Base-by-base conservation (phyloP, 352 stramenopile species). In the Phytophthora parvispora region DNA sequence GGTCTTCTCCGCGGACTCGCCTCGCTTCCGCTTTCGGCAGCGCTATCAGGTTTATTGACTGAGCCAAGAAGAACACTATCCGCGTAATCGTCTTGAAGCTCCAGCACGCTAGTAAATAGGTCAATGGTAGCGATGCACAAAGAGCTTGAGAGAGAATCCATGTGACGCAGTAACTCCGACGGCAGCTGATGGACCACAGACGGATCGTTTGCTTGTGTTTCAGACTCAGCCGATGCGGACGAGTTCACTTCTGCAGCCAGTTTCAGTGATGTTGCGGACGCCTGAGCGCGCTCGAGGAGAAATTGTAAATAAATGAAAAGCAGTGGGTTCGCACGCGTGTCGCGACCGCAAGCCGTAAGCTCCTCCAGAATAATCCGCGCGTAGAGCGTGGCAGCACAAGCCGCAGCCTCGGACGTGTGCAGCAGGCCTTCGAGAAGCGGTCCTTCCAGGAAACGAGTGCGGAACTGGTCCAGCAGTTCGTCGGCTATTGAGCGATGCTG, bases 51-150 rank as follows among this genome's bases (percentile, higher is more conserved):
- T 22, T 65, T 48, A 42, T 64, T 64, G 7, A 57, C 20, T 43
- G 34, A 3, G 1, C 65, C 86, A 2, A 95, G 61, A 7, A 97
- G 60, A 28, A 77, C 61, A n/a, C 53, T 61, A 51, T 97, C 89
- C 3, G 89, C 78, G 15, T 80, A 80, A 3, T 83, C 70, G 32
- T 94, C 83, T 60, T 93, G 77, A 16, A 97, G 62, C 34, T 91
- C 82, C 22, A 97, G 62, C 4, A 97, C 52, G 29, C 76, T 84
- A 6, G 84, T 91, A 53, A 95, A 95, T 53, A 97, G 72, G 28
- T 97, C 87, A 36, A 97, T 94, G 3, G 89, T 93, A 24, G 83
- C 84, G 45, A 97, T 90, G 49, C 86, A 95, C 49, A 95, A 61
- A 25, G 87, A 92, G 27, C 77, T 89, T 2, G 87, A 95, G 16